These are phyloP conservation scores for Yamadazyma triangularis DNA, from an alignment of 1,139 yeast genomes.

Conservation along the genomic window DNA sequence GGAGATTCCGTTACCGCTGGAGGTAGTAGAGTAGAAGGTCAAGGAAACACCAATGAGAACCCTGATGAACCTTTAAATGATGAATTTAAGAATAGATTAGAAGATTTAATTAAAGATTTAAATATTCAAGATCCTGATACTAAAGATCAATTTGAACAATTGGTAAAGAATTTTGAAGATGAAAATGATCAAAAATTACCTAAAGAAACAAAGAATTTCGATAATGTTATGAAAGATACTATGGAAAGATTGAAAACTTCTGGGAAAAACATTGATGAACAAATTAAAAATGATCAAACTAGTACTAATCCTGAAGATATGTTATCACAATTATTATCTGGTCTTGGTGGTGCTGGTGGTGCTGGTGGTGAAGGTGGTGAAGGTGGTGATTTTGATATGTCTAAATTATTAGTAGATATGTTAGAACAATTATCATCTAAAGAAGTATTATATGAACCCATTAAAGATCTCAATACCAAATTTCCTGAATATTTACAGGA, in stretches of 20 bases:
- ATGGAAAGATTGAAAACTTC: constrained; percentile 71
- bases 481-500: constrained; percentile 60
- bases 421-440: constrained; percentile 81
- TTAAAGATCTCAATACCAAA: constrained; percentile 72
- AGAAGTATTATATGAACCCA: constrained; percentile 83
- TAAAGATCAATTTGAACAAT: constrained; percentile 47
- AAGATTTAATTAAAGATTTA: constrained; percentile 56
- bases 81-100: constrained; percentile 48
- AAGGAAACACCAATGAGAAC: constrained; percentile 67
- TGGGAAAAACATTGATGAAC: constrained; percentile 62
- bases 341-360: constrained; percentile 41
- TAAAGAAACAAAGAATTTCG: constrained; percentile 46
- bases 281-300: constrained; percentile 48
- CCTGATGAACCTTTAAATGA: constrained; percentile 30
- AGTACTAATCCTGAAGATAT: constrained; percentile 54
- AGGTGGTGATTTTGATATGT: constrained; percentile 50
- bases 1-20: constrained; percentile 63
- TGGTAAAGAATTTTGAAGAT: constrained; percentile 44
- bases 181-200: constrained; percentile 24
- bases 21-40: constrained; percentile 4
- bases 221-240: constrained; percentile 76
- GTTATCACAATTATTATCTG: constrained; percentile 50
- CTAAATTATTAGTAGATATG: constrained; percentile 70
- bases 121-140: constrained; percentile 58
- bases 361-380: constrained; percentile 42